Evolutionary conservation across 805 yeast genomes (phyloP).

Genomic region (Starmerella riodocensis): DNA sequence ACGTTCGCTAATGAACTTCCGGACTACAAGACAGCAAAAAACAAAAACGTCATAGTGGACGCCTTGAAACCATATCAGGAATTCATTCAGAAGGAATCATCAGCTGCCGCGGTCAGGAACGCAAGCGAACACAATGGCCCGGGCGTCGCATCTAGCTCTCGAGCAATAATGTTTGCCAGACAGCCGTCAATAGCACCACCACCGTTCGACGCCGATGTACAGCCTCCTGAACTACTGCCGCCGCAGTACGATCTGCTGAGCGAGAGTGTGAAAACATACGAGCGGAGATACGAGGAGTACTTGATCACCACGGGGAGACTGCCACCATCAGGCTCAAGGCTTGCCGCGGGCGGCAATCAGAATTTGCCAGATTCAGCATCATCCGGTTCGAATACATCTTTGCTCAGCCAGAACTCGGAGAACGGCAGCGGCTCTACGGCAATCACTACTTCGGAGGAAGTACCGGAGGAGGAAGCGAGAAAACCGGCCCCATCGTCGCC

Average conservation of each 20-base stretch:
- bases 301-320: constrained; percentile 1
- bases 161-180: constrained; percentile 45
- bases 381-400: constrained; percentile 3
- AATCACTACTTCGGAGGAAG: constrained; percentile 9
- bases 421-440: constrained; percentile 8
- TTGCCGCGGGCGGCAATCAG: not conserved
- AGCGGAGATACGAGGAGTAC: constrained; percentile 17
- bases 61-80: constrained; percentile 18
- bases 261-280: constrained; percentile 16
- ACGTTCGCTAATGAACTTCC: constrained; percentile 29
- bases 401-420: constrained; percentile 4
- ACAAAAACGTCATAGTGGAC: constrained; percentile 5
- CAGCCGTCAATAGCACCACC: constrained; percentile 52
- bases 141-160: not conserved
- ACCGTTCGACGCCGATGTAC: constrained; percentile 38
- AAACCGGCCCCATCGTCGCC: not conserved
- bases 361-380: not conserved
- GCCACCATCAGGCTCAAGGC: not conserved
- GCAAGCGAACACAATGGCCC: not conserved
- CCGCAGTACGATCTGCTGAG: constrained; percentile 20
- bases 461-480: not conserved
- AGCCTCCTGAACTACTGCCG: constrained; percentile 29
- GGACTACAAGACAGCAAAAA: constrained; percentile 21
- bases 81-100: constrained; percentile 15
- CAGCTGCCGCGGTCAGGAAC: not conserved